Percentiles rank a stretch among this genome's conserved stretches.
Conservation (phyloP, 257 asterid species). For the Capsicum pubescens region DNA sequence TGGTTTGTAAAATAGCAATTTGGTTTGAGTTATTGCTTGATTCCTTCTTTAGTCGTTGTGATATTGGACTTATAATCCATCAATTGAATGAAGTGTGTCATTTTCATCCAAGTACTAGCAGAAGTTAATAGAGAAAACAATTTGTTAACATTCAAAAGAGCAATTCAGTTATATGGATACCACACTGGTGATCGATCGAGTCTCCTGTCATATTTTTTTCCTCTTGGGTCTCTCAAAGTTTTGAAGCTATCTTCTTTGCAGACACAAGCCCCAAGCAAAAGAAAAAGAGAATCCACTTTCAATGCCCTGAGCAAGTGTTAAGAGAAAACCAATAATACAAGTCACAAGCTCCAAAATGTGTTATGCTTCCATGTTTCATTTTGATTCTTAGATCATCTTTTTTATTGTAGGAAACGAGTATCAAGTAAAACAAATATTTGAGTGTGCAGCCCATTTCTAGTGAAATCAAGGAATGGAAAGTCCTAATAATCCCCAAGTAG, state of each 20-base stretch:
- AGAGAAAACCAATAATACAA: not conserved
- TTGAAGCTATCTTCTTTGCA: not conserved
- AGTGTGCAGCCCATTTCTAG: not conserved
- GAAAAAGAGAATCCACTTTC: not conserved
- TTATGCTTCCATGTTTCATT: not conserved
- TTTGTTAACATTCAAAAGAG: not conserved
- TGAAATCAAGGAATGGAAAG: not conserved
- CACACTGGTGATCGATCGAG: not conserved
- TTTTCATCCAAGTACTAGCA: not conserved
- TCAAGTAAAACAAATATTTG: not conserved
- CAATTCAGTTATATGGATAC: not conserved
- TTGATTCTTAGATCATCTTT: not conserved
- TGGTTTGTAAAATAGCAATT: not conserved
- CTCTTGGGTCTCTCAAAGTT: not conserved
- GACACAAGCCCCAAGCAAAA: not conserved
- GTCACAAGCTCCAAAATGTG: not conserved
- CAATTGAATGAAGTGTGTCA: not conserved
- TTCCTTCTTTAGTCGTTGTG: not conserved
- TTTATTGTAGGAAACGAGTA: not conserved
- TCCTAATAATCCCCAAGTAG: not conserved
- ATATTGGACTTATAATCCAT: not conserved
- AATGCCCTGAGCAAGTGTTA: not conserved
- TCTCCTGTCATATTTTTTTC: not conserved
- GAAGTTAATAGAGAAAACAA: not conserved
- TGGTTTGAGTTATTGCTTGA: not conserved